Percentiles rank a stretch among this genome's conserved stretches.
These are phyloP conservation scores for Phyllosticta citribraziliensis DNA, from an alignment of 2,329 filamentous ascomycete species.

Conservation along the genomic window DNA sequence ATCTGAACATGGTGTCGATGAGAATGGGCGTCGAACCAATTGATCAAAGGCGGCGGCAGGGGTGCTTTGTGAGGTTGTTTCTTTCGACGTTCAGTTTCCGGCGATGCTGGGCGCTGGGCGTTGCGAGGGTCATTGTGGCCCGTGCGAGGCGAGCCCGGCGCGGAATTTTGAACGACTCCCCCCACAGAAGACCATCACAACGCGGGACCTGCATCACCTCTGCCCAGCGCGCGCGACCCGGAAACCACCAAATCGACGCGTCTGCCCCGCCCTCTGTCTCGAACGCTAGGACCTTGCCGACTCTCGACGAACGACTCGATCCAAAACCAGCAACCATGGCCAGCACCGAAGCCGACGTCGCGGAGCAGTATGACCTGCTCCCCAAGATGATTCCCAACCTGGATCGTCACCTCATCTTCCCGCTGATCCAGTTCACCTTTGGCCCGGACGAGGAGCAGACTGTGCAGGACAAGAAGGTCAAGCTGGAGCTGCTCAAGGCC, in stretches of 20 bases:
- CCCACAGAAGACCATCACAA: conserved; percentile 7
- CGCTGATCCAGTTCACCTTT: conserved; percentile 83
- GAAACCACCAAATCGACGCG: conserved; percentile 3
- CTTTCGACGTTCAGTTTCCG: neutral
- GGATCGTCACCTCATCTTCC: conserved; percentile 93
- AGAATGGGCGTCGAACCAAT: neutral
- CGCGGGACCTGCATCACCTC: conserved; percentile 8
- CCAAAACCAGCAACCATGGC: conserved; percentile 25
- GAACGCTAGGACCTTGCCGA: neutral
- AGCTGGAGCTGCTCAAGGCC: conserved; percentile 88
- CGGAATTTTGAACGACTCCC: conserved; percentile 9
- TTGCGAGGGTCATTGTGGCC: neutral
- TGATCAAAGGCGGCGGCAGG: neutral
- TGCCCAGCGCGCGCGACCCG: conserved; percentile 10
- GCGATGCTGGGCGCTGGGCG: neutral
- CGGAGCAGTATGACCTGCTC: conserved; percentile 68
- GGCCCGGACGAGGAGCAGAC: conserved; percentile 69
- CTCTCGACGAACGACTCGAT: neutral
- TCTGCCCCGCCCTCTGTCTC: neutral
- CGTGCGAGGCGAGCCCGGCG: conserved; percentile 11
- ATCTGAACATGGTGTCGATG: neutral
- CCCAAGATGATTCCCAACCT: conserved; percentile 85
- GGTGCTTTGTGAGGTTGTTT: neutral
- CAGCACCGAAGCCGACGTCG: conserved; percentile 39
- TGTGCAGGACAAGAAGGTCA: conserved; percentile 69